Percentiles rank a stretch among this genome's conserved stretches.
phyloP scores from a whole-genome alignment of 441 rosid species.

The Metrosideros polymorpha region DNA sequence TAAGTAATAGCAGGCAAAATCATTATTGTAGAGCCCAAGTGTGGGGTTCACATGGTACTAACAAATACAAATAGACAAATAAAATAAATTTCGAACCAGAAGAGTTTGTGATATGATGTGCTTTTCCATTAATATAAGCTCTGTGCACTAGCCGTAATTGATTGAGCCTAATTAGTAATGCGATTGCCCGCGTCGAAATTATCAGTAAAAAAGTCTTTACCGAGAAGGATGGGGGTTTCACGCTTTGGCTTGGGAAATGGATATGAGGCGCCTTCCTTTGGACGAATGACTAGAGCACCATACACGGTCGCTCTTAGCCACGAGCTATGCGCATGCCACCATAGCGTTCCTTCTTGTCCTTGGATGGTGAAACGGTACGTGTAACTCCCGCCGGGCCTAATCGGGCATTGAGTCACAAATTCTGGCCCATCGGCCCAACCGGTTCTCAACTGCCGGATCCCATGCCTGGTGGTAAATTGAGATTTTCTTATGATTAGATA shows the following conservation, averaged over 20 bases:
- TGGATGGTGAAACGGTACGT: slow-evolving; percentile 74
- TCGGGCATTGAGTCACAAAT: slow-evolving; percentile 84
- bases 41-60: not conserved
- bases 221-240: slow-evolving; percentile 51
- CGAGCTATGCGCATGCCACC: slow-evolving; percentile 97
- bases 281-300: slow-evolving; percentile 77
- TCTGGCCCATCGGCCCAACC: slow-evolving; percentile 96
- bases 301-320: slow-evolving; percentile 94
- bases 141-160: too few relatives aligned
- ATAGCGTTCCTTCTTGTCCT: slow-evolving; percentile 82
- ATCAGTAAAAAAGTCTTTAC: slow-evolving; percentile 16
- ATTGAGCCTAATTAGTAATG: too few relatives aligned
- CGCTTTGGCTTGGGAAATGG: slow-evolving; percentile 70
- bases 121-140: not conserved
- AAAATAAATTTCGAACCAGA: not conserved
- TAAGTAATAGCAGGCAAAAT: not conserved
- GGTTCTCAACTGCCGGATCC: slow-evolving; percentile 58
- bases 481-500: not conserved
- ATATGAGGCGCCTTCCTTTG: slow-evolving; percentile 51
- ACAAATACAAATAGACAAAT: not conserved
- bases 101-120: not conserved
- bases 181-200: not conserved
- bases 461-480: slow-evolving; percentile 47
- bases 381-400: slow-evolving; percentile 69
- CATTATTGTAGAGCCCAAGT: not conserved